Evolutionary conservation across 2,329 filamentous ascomycete genomes (phyloP), one percentile per base, ranked within the genome.

Genomic region (Penicillium sp.): DNA sequence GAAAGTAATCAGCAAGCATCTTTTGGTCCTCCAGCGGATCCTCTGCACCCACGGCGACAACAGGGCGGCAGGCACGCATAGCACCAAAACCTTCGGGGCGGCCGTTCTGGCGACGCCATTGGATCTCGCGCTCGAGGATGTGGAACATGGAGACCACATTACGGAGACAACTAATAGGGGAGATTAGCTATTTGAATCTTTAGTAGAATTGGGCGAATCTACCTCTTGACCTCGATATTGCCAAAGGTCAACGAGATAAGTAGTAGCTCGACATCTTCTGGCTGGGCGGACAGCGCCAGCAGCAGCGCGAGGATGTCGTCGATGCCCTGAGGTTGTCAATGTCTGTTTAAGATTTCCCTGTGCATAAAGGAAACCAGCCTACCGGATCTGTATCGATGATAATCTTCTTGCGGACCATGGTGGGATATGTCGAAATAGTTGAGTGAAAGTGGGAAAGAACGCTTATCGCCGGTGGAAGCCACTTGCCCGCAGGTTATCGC

Each of bases 301-400:
- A 99, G 83, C 75, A 98, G 84, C 47, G 92, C 94, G 61, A 98
- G 82, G 55, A 95, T 83, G 83, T 99, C 95, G 78, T 99, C 95
- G 67, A 95, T 89, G 63, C 94, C 92, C 78, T 80, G 18, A 16
- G 10, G 54, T 6, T 47, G 46, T 49, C 22, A 62, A 47, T 35
- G 37, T 35, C 43, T 36, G 22, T n/a, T 22, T 4, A 6, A 14
- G 14, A 7, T 19, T 14, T 18, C 0, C 18, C 4, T 43, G 36
- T 11, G 19, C 22, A 36, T 3, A 6, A n/a, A 18, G 13, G 9
- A 46, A 4, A 10, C 35, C 14, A 53, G 60, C 75, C 66, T 81
- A 91, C 93, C 79, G 94, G 94, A 74, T 98, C 95, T 2, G 94
- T 98, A 73, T 99, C 95, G 70, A 99, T 95, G 69, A 99, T 97